Percentiles rank a stretch among this genome's conserved stretches.
phyloP scores from a whole-genome alignment of 2,329 filamentous ascomycete genomes.

The Aspergillus transmontanensis region DNA sequence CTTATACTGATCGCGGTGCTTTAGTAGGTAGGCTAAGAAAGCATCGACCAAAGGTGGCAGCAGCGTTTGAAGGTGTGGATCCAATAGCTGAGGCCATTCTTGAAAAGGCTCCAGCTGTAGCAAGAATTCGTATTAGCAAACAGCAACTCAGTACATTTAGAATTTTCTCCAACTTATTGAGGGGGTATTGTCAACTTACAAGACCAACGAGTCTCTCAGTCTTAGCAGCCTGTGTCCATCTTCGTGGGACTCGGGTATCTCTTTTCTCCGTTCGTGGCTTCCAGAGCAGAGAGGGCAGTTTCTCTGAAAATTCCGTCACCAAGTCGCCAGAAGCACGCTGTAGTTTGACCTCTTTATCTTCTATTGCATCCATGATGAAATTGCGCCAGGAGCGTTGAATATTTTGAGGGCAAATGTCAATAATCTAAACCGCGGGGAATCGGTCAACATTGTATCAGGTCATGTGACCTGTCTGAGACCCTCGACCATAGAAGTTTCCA shows the following conservation, averaged over 20 bases:
- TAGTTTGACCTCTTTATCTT: conserved; percentile 49
- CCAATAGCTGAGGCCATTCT: conserved; percentile 90
- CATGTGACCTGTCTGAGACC: conserved; percentile 14
- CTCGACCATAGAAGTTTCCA: background rate
- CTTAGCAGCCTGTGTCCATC: conserved; percentile 41
- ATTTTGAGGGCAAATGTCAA: conserved; percentile 6
- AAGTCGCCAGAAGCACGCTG: conserved; percentile 50
- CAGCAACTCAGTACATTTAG: conserved; percentile 7
- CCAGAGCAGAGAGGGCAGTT: conserved; percentile 47
- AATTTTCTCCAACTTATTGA: background rate
- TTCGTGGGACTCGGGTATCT: conserved; percentile 35
- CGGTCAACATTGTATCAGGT: conserved; percentile 5
- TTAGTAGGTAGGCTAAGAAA: conserved; percentile 67
- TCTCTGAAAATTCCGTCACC: conserved; percentile 44
- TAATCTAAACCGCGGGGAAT: conserved; percentile 22
- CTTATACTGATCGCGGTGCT: conserved; percentile 46
- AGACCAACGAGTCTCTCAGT: conserved; percentile 43
- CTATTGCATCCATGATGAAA: conserved; percentile 46
- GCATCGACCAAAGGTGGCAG: conserved; percentile 74
- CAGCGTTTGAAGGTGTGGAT: conserved; percentile 76
- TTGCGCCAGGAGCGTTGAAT: background rate
- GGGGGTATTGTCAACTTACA: conserved; percentile 32
- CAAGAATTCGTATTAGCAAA: conserved; percentile 4
- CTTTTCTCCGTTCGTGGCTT: conserved; percentile 30
- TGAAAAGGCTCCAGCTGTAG: conserved; percentile 80